Percentiles rank a stretch among this genome's conserved stretches.
Conservation (phyloP, 2,329 filamentous ascomycete genomes). For the Ophiocordyceps camponoti-saundersi region DNA sequence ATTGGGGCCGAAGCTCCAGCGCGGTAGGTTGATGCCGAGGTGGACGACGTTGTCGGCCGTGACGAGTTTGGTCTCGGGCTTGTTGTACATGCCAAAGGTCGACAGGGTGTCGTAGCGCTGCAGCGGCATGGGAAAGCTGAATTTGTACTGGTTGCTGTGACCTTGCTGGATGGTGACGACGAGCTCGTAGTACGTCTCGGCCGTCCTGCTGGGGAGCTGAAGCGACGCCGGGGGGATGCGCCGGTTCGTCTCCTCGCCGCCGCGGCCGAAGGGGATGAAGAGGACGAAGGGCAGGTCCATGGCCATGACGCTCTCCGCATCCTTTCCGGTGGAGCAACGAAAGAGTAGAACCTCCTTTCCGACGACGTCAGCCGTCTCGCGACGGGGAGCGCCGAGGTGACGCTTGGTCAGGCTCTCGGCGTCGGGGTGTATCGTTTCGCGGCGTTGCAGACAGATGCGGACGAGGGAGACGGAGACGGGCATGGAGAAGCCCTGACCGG, state of each 20-base stretch:
- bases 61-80: slow-evolving; percentile 72
- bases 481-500: slow-evolving; percentile 67
- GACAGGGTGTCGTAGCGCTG: slow-evolving; percentile 91
- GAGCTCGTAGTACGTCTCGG: slow-evolving; percentile 92
- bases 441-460: slow-evolving; percentile 80
- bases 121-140: slow-evolving; percentile 78
- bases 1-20: slow-evolving; percentile 85
- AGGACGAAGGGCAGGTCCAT: slow-evolving; percentile 97
- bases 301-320: slow-evolving; percentile 74
- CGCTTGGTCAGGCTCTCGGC: slow-evolving; percentile 90
- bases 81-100: slow-evolving; percentile 99
- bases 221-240: slow-evolving; percentile 85
- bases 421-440: slow-evolving; percentile 91
- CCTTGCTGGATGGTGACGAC: slow-evolving; percentile 93
- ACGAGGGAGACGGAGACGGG: slow-evolving; percentile 85
- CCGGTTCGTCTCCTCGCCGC: slow-evolving; percentile 75
- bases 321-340: slow-evolving; percentile 66
- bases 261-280: slow-evolving; percentile 88
- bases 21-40: slow-evolving; percentile 76
- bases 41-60: slow-evolving; percentile 84
- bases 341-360: slow-evolving; percentile 92
- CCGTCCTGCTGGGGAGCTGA: slow-evolving; percentile 80
- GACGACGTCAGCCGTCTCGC: slow-evolving; percentile 82
- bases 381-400: slow-evolving; percentile 73
- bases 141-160: slow-evolving; percentile 72